phyloP scores from a whole-genome alignment of 331 rosid genomes.

The Malus hybrid region DNA sequence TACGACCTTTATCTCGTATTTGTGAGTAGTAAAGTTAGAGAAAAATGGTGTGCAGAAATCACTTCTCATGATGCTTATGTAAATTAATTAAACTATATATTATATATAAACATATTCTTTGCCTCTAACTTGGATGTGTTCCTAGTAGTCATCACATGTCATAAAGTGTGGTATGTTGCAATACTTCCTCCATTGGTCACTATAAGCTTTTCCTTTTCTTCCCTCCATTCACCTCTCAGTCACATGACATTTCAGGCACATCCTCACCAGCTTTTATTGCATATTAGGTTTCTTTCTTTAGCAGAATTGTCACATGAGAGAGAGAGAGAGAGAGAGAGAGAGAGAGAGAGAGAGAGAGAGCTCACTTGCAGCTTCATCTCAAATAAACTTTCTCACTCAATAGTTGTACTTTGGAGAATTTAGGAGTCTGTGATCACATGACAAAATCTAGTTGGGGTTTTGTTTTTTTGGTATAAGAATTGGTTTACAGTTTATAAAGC shows the following conservation, averaged over 20 bases:
- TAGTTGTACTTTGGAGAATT: background rate
- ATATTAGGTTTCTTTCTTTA: constrained; percentile 18
- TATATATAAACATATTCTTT: constrained; percentile 20
- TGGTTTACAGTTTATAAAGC: background rate
- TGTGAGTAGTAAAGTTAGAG: background rate
- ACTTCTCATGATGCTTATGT: constrained; percentile 7
- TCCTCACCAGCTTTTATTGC: constrained; percentile 19
- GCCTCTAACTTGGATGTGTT: constrained; percentile 35
- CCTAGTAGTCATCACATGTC: constrained; percentile 29
- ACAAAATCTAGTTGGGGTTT: constrained; percentile 30
- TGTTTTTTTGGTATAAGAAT: background rate
- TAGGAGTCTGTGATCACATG: constrained; percentile 40
- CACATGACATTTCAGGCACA: constrained; percentile 17
- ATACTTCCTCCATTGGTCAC: constrained; percentile 8
- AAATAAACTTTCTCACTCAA: constrained; percentile 18
- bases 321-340: background rate
- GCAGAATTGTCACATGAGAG: constrained; percentile 11
- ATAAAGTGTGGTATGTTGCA: constrained; percentile 18
- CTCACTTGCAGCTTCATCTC: background rate
- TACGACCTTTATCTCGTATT: background rate
- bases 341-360: background rate
- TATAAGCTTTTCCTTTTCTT: constrained; percentile 12
- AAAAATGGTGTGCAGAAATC: too few species aligned
- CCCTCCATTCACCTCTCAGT: background rate
- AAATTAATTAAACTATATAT: background rate